These are phyloP conservation scores for Neocallimastix lanati DNA, from an alignment of 192 early-diverging fungal species.

Conservation along the genomic window DNA sequence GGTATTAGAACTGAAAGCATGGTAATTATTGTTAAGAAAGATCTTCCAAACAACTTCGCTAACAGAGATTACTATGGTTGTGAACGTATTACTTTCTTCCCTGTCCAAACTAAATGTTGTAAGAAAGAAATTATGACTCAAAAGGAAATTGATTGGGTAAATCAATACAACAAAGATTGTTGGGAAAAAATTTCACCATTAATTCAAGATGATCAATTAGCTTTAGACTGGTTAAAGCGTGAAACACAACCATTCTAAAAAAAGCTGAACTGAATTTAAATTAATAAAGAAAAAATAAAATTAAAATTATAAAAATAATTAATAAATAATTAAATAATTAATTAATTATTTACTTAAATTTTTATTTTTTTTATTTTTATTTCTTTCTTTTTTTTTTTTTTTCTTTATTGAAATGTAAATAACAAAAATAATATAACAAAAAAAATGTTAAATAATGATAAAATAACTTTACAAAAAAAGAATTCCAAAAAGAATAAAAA, in stretches of 20 bases:
- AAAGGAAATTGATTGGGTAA: constrained; percentile 72
- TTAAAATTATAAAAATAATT: too few species aligned
- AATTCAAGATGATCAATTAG: constrained; percentile 41
- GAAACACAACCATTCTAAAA: constrained; percentile 57
- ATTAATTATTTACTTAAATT: too few species aligned
- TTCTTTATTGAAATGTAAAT: too few species aligned
- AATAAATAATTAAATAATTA: too few species aligned
- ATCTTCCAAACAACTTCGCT: constrained; percentile 71
- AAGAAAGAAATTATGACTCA: constrained; percentile 43
- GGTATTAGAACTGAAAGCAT: constrained; percentile 97
- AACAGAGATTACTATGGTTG: constrained; percentile 65
- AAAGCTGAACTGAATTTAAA: too few species aligned
- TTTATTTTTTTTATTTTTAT: too few species aligned
- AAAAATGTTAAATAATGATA: too few species aligned
- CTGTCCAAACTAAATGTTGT: constrained; percentile 73
- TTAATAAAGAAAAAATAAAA: too few species aligned
- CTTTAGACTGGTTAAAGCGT: constrained; percentile 62
- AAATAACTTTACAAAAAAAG: too few species aligned
- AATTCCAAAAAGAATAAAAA: too few species aligned
- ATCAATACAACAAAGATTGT: constrained; percentile 62
- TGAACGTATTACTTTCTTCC: constrained; percentile 75
- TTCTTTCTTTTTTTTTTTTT: too few species aligned
- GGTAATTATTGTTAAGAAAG: constrained; percentile 51
- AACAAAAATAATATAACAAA: too few species aligned
- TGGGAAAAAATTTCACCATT: constrained; percentile 63